These are phyloP conservation scores for Aulographum hederae DNA, from an alignment of 2,329 filamentous ascomycete species.

Conservation along the genomic window DNA sequence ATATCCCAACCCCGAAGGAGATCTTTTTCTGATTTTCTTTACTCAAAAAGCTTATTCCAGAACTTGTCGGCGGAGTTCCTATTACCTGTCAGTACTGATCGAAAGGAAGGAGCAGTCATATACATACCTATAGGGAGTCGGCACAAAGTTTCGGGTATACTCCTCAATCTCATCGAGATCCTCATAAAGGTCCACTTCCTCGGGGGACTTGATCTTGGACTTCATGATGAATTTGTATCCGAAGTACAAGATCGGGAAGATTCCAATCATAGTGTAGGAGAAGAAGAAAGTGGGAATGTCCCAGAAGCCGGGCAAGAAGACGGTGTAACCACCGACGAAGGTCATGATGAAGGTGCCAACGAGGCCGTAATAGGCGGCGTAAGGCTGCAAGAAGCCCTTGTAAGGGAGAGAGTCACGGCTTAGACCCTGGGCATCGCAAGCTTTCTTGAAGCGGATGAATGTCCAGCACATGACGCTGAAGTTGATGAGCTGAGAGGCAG, in stretches of 20 bases:
- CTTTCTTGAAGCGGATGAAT: constrained; percentile 55
- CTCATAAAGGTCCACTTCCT: constrained; percentile 43
- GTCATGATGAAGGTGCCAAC: constrained; percentile 49
- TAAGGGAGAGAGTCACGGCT: constrained; percentile 51
- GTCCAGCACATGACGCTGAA: constrained; percentile 52
- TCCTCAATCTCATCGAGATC: constrained; percentile 50
- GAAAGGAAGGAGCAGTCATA: neutral
- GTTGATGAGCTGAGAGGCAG: constrained; percentile 36
- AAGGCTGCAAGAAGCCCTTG: constrained; percentile 51
- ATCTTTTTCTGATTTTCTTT: no score
- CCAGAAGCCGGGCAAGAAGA: constrained; percentile 56
- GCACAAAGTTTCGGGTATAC: constrained; percentile 43
- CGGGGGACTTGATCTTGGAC: constrained; percentile 36
- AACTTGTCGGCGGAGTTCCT: neutral
- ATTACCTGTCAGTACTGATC: neutral
- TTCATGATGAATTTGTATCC: constrained; percentile 55
- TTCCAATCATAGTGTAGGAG: constrained; percentile 55
- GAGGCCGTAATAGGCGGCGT: constrained; percentile 48
- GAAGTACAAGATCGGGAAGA: constrained; percentile 51
- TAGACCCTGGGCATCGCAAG: constrained; percentile 50
- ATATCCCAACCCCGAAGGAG: no score
- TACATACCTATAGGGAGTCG: constrained; percentile 33
- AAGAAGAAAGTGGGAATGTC: constrained; percentile 53
- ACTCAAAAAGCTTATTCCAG: neutral
- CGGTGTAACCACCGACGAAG: constrained; percentile 56